Conservation (phyloP, 2,329 filamentous ascomycete genomes). For the Cladosporium sp. region DNA sequence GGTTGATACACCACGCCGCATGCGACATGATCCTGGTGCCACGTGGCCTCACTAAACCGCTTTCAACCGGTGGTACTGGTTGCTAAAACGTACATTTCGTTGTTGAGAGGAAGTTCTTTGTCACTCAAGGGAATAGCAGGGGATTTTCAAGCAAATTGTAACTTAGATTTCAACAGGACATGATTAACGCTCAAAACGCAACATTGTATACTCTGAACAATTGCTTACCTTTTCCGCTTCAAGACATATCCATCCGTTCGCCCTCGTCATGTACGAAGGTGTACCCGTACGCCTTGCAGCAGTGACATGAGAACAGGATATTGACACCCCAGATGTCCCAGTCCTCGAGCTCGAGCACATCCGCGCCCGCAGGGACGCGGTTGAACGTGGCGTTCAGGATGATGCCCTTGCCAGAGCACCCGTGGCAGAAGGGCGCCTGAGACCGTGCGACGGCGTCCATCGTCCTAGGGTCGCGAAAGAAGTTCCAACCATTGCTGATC, state of each 20-base stretch:
- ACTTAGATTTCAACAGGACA: too few relatives aligned
- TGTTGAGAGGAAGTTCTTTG: too few relatives aligned
- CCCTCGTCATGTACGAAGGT: background rate
- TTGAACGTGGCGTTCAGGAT: constrained; percentile 2
- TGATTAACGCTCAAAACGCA: too few relatives aligned
- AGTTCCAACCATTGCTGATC: constrained; percentile 1
- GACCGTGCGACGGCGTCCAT: background rate
- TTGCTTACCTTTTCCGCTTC: background rate
- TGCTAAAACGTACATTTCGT: too few relatives aligned
- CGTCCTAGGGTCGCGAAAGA: constrained; percentile 4
- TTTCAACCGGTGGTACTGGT: too few relatives aligned
- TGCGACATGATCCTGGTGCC: too few relatives aligned
- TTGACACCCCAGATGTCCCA: background rate
- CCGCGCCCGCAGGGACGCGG: background rate
- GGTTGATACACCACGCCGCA: too few relatives aligned
- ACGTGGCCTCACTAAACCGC: too few relatives aligned
- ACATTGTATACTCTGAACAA: background rate
- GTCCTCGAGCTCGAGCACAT: constrained; percentile 5
- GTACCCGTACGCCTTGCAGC: background rate
- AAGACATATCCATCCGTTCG: background rate
- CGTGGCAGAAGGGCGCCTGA: background rate
- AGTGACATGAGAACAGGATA: background rate
- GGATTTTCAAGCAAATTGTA: too few relatives aligned
- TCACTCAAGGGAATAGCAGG: too few relatives aligned
- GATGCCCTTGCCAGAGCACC: background rate